A percentile compares a stretch with the other conserved stretches of the same genome.
Conservation (phyloP, 169 alveolate genomes). For the Eimeria sp. region DNA sequence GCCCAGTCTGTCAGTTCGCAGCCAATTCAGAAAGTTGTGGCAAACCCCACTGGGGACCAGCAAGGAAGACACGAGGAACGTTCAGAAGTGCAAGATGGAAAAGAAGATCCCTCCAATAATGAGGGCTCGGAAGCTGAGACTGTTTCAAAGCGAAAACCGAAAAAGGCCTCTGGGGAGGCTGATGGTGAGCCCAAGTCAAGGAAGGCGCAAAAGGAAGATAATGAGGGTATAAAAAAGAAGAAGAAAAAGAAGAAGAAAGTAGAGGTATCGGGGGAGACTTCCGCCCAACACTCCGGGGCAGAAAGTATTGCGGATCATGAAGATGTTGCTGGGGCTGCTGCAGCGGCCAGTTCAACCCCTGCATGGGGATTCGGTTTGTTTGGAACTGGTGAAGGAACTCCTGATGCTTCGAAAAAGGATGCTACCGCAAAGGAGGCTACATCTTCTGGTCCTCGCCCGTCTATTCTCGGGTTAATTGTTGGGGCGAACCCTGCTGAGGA, state of each 20-base stretch:
- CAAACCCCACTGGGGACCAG: not conserved
- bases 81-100: not conserved
- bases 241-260: slow-evolving; percentile 62
- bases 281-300: slow-evolving; percentile 15
- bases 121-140: not conserved
- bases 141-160: slow-evolving; percentile 1
- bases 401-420: not conserved
- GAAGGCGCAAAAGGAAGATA: slow-evolving; percentile 26
- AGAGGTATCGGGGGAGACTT: not conserved
- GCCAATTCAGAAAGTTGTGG: not conserved
- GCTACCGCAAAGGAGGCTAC: not conserved
- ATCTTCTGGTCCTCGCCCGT: slow-evolving; percentile 47
- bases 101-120: not conserved
- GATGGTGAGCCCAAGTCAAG: slow-evolving; percentile 7
- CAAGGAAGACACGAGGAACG: not conserved
- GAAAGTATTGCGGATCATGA: not conserved
- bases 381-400: slow-evolving; percentile 12
- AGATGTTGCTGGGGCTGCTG: not conserved
- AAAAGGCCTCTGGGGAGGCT: not conserved
- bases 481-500: slow-evolving; percentile 19
- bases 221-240: slow-evolving; percentile 25
- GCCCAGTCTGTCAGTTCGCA: not conserved
- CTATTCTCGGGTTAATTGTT: slow-evolving; percentile 49
- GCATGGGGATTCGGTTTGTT: slow-evolving; percentile 60
- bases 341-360: not conserved